phyloP scores from a whole-genome alignment of 164 flowering plant species.

The Vitis labrusca region DNA sequence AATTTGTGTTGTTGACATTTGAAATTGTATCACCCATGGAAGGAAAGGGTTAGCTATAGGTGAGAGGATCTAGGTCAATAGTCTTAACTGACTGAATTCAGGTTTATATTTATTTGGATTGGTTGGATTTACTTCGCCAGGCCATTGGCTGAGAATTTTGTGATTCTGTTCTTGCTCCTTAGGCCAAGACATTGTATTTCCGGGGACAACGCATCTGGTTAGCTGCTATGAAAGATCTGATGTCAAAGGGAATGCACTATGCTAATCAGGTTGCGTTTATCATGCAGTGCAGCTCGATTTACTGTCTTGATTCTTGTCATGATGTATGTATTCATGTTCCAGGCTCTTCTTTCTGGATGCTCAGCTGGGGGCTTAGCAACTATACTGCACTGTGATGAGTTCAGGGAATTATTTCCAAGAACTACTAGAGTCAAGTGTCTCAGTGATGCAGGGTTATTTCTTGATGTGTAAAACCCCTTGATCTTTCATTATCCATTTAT shows the following conservation, averaged over 20 bases:
- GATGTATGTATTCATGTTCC: neutral
- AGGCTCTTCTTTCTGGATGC: conserved; percentile 43
- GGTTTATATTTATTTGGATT: no score
- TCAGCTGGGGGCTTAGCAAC: conserved; percentile 34
- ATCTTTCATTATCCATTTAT: neutral
- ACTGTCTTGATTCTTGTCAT: neutral
- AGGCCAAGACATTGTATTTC: conserved; percentile 52
- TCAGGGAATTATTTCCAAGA: conserved; percentile 17
- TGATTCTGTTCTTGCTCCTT: conserved; percentile 2
- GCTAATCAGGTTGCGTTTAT: conserved; percentile 51
- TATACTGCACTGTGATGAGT: conserved; percentile 33
- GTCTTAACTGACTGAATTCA: no score
- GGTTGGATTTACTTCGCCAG: no score
- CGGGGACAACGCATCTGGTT: conserved; percentile 71
- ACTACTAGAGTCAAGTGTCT: conserved; percentile 31
- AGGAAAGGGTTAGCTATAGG: no score
- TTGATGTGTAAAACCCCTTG: conserved; percentile 19
- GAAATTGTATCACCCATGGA: no score
- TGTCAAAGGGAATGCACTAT: conserved; percentile 67
- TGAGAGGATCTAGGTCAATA: no score
- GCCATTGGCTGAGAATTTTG: no score
- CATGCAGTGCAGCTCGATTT: neutral
- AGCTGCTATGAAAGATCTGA: conserved; percentile 71
- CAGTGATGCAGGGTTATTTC: conserved; percentile 32
- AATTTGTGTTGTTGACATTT: no score